Evolutionary conservation across 257 asterid genomes (phyloP).

Genomic region (Echites panduratus): DNA sequence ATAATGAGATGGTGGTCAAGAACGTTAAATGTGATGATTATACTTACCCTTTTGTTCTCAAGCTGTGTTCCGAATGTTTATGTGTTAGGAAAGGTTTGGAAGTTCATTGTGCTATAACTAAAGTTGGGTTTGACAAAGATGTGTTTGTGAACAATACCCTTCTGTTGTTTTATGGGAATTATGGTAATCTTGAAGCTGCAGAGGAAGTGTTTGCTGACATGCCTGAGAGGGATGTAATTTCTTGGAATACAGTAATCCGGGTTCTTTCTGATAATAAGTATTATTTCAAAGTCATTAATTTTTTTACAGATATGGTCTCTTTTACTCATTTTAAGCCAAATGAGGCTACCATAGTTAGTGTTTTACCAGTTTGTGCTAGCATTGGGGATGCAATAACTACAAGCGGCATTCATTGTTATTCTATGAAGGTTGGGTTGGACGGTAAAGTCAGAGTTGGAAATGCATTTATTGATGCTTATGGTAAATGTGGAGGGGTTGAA

Average conservation of each 20-base stretch:
- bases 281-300: conserved; percentile 27
- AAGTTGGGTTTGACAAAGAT: conserved; percentile 44
- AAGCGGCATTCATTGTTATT: conserved; percentile 45
- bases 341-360: conserved; percentile 49
- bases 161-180: conserved; percentile 50
- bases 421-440: conserved; percentile 50
- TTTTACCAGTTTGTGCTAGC: conserved; percentile 49
- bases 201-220: conserved; percentile 51
- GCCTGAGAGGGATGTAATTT: conserved; percentile 48
- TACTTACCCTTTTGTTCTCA: conserved; percentile 64
- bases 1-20: conserved; percentile 44
- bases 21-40: conserved; percentile 50
- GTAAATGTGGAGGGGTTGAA: conserved; percentile 51
- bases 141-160: conserved; percentile 66
- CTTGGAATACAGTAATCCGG: conserved; percentile 62
- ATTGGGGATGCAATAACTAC: conserved; percentile 35
- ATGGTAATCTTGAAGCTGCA: conserved; percentile 34
- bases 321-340: conserved; percentile 38
- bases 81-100: conserved; percentile 50
- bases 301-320: conserved; percentile 41
- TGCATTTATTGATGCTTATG: conserved; percentile 67
- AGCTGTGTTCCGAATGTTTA: conserved; percentile 51
- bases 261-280: conserved; percentile 33
- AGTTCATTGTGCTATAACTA: conserved; percentile 55
- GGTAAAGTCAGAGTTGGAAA: conserved; percentile 42